Base-by-base conservation (phyloP, 441 rosid genomes). In the Daphne laureola region DNA sequence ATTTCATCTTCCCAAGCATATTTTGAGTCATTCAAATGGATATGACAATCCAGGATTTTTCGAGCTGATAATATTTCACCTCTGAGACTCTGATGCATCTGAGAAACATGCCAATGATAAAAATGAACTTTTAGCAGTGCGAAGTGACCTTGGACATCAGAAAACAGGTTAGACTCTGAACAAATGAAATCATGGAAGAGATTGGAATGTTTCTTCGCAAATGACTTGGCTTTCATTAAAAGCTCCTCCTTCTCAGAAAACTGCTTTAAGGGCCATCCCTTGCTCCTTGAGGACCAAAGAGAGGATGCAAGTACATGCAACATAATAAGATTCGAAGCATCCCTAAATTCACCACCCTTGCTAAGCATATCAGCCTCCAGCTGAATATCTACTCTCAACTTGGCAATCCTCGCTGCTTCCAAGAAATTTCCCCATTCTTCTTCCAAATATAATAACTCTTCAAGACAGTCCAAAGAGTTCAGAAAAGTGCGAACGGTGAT, bases 261-360 rank as follows among this genome's bases (percentile, higher is more conserved):
- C 36, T 43, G 65, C 71, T 78, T 76, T 40, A 72, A 58, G 4
- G 84, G 82, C 84, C 87, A 81, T 16, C 84, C 87, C 42, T 43
- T 53, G 65, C 72, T 70, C 55, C 75, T 68, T 14, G 31, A 12
- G 8, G 61, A 61, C 84, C 84, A 81, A 1, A 81, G 78, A 57
- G 84, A 78, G 59, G 53, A 63, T 5, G 69, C 66, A 44, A 74
- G 36, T 11, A 76, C 80, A 53, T 62, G 67, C 68, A 67, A 64
- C 2, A 81, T 70, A 25, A 72, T 45, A 44, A 71, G 72, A 35
- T 18, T 38, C 0, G 77, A 49, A 8, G 84, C 78, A 49, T 72
- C 67, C 56, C 65, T 63, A 40, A 50, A 72, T 21, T 46, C 27
- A 7, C 70, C 60, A 15, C 70, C 78, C 65, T 60, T 76, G 15